Evolutionary conservation across 108 stramenopile genomes (phyloP).

Genomic region (Seminavis robusta): DNA sequence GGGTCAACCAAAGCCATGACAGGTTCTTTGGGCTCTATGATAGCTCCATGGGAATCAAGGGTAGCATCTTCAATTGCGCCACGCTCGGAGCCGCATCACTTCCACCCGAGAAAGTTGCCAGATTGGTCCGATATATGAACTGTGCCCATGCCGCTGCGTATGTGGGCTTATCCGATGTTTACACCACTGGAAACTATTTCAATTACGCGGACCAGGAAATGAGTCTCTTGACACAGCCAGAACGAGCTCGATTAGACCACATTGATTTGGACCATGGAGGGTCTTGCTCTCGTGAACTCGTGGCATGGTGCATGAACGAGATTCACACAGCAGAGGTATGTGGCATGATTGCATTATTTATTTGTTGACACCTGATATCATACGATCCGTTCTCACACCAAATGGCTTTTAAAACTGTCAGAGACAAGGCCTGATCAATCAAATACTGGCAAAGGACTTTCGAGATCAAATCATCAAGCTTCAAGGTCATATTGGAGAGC

Average conservation of each 20-base stretch:
- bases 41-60: slow-evolving; percentile 25
- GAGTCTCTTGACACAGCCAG: slow-evolving; percentile 24
- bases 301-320: slow-evolving; percentile 22
- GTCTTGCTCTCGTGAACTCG: slow-evolving; percentile 11
- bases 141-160: slow-evolving; percentile 45
- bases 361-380: too few relatives aligned
- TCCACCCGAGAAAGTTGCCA: slow-evolving; percentile 21
- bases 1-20: slow-evolving; percentile 30
- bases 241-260: slow-evolving; percentile 20
- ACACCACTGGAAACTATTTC: slow-evolving; percentile 28
- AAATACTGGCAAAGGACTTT: slow-evolving; percentile 9
- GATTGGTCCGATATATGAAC: slow-evolving; percentile 45
- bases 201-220: slow-evolving; percentile 20
- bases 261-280: slow-evolving; percentile 30
- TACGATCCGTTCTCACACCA: too few relatives aligned
- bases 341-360: too few relatives aligned
- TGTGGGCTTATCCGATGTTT: slow-evolving; percentile 30
- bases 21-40: slow-evolving; percentile 35
- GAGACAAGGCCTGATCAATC: slow-evolving; percentile 8
- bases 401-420: too few relatives aligned
- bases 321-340: slow-evolving; percentile 3
- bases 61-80: slow-evolving; percentile 43
- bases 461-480: slow-evolving; percentile 19
- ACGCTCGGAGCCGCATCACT: slow-evolving; percentile 15
- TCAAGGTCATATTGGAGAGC: slow-evolving; percentile 2